A percentile compares a stretch with the other conserved stretches of the same genome.
Conservation (phyloP, 2,329 filamentous ascomycete species). For the Trematosphaeria pertusa region DNA sequence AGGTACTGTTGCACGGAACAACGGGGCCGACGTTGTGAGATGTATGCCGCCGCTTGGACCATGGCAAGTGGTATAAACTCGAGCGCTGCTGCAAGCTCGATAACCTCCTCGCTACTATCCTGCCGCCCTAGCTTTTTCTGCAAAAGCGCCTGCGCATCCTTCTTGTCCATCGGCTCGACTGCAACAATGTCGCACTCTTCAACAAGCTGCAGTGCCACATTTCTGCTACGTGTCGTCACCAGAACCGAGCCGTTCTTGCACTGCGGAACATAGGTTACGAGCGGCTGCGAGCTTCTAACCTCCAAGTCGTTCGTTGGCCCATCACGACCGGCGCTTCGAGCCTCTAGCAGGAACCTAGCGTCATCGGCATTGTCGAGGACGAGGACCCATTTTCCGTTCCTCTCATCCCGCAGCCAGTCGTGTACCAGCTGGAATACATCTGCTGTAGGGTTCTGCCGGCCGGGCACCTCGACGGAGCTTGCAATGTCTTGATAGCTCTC, state of each 20-base stretch:
- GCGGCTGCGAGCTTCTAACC: slow-evolving; percentile 1
- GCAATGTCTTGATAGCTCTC: slow-evolving; percentile 18
- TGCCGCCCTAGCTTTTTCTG: slow-evolving; percentile 9
- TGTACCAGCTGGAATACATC: slow-evolving; percentile 19
- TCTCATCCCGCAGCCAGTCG: slow-evolving; percentile 19
- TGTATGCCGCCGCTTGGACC: slow-evolving; percentile 43
- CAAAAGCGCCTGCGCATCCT: slow-evolving; percentile 12
- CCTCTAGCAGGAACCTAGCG: slow-evolving; percentile 1
- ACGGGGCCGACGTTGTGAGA: slow-evolving; percentile 23
- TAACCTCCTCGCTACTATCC: not conserved
- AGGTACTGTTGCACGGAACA: slow-evolving; percentile 46
- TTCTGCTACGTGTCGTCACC: slow-evolving; percentile 14
- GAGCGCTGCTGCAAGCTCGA: slow-evolving; percentile 25
- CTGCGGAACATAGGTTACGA: slow-evolving; percentile 9
- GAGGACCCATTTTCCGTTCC: slow-evolving; percentile 16
- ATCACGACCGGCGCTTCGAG: not conserved
- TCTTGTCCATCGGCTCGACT: slow-evolving; percentile 17
- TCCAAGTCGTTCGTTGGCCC: not conserved
- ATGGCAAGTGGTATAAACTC: slow-evolving; percentile 47
- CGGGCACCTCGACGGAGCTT: slow-evolving; percentile 10
- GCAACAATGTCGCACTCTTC: slow-evolving; percentile 13
- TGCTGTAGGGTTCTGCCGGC: slow-evolving; percentile 13
- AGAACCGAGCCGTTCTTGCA: slow-evolving; percentile 18
- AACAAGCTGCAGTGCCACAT: slow-evolving; percentile 14
- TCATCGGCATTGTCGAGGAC: slow-evolving; percentile 18